These are phyloP conservation scores for Pseudoperonospora humuli DNA, from an alignment of 352 stramenopile species.

Conservation along the genomic window DNA sequence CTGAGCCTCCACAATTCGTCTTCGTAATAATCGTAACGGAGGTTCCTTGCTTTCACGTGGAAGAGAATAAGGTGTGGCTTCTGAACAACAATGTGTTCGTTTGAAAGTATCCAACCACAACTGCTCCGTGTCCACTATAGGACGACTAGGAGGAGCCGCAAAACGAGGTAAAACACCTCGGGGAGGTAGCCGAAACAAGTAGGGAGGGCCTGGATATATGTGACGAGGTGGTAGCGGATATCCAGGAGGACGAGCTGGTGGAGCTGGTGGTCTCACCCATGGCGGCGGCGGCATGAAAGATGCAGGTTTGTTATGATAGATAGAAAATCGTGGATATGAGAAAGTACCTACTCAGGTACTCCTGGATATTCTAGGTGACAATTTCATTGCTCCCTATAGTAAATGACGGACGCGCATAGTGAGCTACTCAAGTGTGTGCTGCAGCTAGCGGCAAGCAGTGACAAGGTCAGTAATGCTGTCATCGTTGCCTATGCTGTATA, in stretches of 20 bases:
- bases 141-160: conserved; percentile 8
- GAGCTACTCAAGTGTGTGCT: conserved; percentile 70
- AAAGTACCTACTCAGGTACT: too few relatives aligned
- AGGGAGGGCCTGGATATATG: neutral
- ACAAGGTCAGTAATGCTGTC: conserved; percentile 35
- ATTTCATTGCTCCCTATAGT: neutral
- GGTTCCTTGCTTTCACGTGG: conserved; percentile 1
- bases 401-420: conserved; percentile 37
- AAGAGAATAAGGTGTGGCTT: neutral
- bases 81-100: conserved; percentile 11
- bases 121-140: conserved; percentile 14
- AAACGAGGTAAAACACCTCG: conserved; percentile 1
- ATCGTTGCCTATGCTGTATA: neutral
- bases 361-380: too few relatives aligned
- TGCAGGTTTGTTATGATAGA: neutral
- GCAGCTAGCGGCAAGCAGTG: conserved; percentile 61
- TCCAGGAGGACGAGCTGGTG: conserved; percentile 2
- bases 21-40: conserved; percentile 18
- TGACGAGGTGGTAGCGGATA: conserved; percentile 2
- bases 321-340: neutral
- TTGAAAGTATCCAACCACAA: conserved; percentile 25
- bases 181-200: conserved; percentile 1
- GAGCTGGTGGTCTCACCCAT: conserved; percentile 2
- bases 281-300: neutral
- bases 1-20: conserved; percentile 13